Conservation (phyloP, 495 filamentous ascomycete species). For the Penicillium lagena region DNA sequence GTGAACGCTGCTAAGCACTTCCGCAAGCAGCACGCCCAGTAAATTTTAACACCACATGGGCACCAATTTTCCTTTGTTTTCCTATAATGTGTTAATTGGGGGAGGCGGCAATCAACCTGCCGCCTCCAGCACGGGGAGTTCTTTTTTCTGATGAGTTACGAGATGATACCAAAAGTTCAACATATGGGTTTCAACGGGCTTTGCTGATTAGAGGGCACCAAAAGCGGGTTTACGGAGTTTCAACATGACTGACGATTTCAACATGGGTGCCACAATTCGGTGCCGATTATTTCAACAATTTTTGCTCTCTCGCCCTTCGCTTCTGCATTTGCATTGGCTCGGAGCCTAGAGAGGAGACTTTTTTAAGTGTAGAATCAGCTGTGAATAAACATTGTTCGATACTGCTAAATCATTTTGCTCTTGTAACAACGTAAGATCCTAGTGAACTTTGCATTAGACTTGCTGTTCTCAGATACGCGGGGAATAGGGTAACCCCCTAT, state of each 20-base stretch:
- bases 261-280: slow-evolving; percentile 45
- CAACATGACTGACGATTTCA: slow-evolving; percentile 56
- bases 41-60: slow-evolving; percentile 20
- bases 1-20: slow-evolving; percentile 93
- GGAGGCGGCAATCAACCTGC: slow-evolving; percentile 39
- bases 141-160: slow-evolving; percentile 40
- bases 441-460: too few relatives aligned
- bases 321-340: slow-evolving; percentile 6
- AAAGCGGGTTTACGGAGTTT: slow-evolving; percentile 44
- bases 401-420: too few relatives aligned
- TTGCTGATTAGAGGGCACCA: slow-evolving; percentile 38
- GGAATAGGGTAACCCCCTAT: too few relatives aligned
- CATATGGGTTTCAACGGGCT: slow-evolving; percentile 40
- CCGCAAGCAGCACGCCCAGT: slow-evolving; percentile 76
- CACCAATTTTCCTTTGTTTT: slow-evolving; percentile 8
- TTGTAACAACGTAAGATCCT: too few relatives aligned
- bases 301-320: slow-evolving; percentile 2
- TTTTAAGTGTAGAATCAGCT: slow-evolving; percentile 23
- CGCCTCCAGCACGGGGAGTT: slow-evolving; percentile 29
- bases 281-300: slow-evolving; percentile 29
- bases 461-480: too few relatives aligned
- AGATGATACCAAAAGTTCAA: slow-evolving; percentile 51
- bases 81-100: slow-evolving; percentile 22
- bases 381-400: slow-evolving; percentile 12
- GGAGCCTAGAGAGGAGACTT: slow-evolving; percentile 11